Evolutionary conservation across 2,329 filamentous ascomycete genomes (phyloP), one percentile per base, ranked within the genome.

Genomic region (Aspergillus fumigatiaffinis): DNA sequence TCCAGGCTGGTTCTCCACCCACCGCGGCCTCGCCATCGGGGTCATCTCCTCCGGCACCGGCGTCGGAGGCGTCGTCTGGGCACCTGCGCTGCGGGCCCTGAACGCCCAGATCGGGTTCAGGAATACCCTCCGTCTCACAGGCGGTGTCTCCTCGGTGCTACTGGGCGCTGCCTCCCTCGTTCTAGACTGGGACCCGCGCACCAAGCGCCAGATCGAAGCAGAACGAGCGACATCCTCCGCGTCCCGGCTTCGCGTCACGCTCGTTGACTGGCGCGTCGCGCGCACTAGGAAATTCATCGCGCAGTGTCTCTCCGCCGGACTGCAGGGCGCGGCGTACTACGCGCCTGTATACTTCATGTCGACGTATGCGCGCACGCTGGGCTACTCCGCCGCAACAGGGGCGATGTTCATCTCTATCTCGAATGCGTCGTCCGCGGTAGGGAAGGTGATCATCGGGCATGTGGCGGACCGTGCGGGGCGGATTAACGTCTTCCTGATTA

Each of bases 351-450:
- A 72, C 51, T 77, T 76, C 57, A 69, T 75, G 44, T 70, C 75
- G 1, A 67, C 74, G 25, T 78, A 75, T 58, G 73, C 76, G 7
- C 69, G 67, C n/a, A 71, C 73, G 5, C 61, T 77, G 3, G 76
- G 75, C 4, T 77, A 77, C 41, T 70, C 64, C 49, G 59, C 62
- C 8, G 63, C 60, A 3, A 71, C 72, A 26, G 75, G 70, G 1
- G 73, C 76, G 1, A 76, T 72, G 46, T 71, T 78, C 17, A 74
- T 77, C 50, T 70, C 76, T 0, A 62, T 76, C 2, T 77, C 72
- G 62, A 78, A 78, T 56, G 75, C 74, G 1, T 71, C 72, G 2
- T 77, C 77, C 52, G 73, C 73, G 3, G 63, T 74, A 1, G 74
- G 74, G 3, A 70, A 73, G 35, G 73, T 78, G 12, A 60, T 69